Conservation (phyloP, 805 yeast genomes). For the Hermanozyma aechmeae region DNA sequence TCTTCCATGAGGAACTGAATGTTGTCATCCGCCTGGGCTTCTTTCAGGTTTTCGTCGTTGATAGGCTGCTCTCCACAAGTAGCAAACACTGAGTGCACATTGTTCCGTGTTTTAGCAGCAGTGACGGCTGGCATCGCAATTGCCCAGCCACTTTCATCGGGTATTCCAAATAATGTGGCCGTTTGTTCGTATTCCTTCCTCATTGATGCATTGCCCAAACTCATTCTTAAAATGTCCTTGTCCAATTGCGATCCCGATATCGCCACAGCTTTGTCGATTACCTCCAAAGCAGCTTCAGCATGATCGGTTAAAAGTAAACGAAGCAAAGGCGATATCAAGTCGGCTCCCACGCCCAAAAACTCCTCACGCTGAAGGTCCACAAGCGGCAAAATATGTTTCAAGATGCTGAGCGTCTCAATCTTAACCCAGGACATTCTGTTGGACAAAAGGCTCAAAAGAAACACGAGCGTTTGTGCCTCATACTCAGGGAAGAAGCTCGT, state of each 20-base stretch:
- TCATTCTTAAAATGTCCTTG: conserved; percentile 84
- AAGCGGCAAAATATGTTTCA: conserved; percentile 66
- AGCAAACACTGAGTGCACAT: conserved; percentile 90
- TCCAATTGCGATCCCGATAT: conserved; percentile 91
- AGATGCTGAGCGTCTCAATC: conserved; percentile 64
- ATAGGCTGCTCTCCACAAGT: conserved; percentile 52
- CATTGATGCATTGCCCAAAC: conserved; percentile 73
- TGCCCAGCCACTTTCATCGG: conserved; percentile 95
- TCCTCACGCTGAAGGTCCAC: conserved; percentile 72
- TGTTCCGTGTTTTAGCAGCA: conserved; percentile 80
- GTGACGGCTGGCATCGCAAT: conserved; percentile 91
- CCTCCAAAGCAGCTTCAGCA: conserved; percentile 84
- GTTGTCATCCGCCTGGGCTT: conserved; percentile 18
- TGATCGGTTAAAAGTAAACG: conserved; percentile 72
- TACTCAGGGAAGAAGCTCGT: conserved; percentile 62
- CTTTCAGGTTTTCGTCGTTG: conserved; percentile 17
- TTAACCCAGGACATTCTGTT: conserved; percentile 76
- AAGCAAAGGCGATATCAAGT: conserved; percentile 80
- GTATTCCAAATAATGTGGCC: conserved; percentile 88
- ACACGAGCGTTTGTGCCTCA: conserved; percentile 66
- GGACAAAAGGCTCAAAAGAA: conserved; percentile 68
- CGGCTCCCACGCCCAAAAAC: conserved; percentile 89
- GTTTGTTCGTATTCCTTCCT: conserved; percentile 77
- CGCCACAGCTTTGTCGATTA: conserved; percentile 71
- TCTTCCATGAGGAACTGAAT: conserved; percentile 57